These are phyloP conservation scores for Achaetomium macrosporum DNA, from an alignment of 2,329 filamentous ascomycete genomes.

Conservation along the genomic window DNA sequence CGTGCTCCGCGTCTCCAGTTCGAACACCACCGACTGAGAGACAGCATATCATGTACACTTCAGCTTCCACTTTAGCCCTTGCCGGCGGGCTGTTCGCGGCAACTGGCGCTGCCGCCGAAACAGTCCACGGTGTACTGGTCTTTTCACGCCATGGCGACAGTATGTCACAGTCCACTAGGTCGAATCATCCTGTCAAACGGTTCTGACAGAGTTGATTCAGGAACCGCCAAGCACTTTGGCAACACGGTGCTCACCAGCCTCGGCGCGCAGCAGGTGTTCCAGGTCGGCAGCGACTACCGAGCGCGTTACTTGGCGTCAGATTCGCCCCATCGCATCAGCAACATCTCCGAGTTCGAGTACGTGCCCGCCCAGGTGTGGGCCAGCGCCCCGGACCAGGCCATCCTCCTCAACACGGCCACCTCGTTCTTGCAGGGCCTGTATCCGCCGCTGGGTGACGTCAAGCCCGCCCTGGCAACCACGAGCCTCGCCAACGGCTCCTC, in stretches of 20 bases:
- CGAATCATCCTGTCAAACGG: too few species aligned
- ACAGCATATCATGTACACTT: conserved; percentile 11
- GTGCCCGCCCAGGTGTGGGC: conserved; percentile 65
- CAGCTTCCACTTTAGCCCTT: conserved; percentile 29
- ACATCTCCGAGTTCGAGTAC: conserved; percentile 61
- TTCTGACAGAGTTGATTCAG: not conserved
- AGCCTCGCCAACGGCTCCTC: conserved; percentile 64
- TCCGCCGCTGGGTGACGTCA: conserved; percentile 59
- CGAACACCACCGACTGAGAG: not conserved
- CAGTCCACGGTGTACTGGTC: conserved; percentile 74
- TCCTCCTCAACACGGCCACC: conserved; percentile 73
- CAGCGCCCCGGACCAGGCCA: conserved; percentile 65
- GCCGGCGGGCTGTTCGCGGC: conserved; percentile 32
- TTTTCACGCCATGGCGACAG: conserved; percentile 89
- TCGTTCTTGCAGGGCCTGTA: conserved; percentile 84
- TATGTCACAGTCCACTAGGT: conserved; percentile 33
- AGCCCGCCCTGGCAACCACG: conserved; percentile 37
- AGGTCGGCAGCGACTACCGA: conserved; percentile 69
- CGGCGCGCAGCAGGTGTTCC: conserved; percentile 69
- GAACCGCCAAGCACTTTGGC: conserved; percentile 61
- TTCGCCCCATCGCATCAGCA: conserved; percentile 55
- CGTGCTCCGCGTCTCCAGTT: too few species aligned
- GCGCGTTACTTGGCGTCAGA: conserved; percentile 63
- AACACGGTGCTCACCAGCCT: conserved; percentile 71
- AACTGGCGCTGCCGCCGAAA: conserved; percentile 45